Evolutionary conservation across 176 grass and related monocot species (phyloP).

Genomic region (Melocanna baccifera): DNA sequence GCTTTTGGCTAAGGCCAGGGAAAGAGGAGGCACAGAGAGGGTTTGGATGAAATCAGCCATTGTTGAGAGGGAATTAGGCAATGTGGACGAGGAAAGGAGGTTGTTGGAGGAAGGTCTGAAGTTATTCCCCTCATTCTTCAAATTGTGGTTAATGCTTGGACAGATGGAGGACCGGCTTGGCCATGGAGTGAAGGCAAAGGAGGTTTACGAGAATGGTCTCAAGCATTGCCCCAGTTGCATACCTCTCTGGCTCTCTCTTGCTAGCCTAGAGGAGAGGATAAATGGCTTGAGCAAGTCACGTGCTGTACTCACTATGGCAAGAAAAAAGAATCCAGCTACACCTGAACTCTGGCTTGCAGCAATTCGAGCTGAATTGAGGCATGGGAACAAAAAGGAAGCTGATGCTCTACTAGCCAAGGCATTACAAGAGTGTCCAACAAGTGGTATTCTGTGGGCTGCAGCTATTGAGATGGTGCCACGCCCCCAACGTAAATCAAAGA

Average conservation of each 20-base stretch:
- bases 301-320: slow-evolving; percentile 79
- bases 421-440: slow-evolving; percentile 82
- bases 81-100: slow-evolving; percentile 66
- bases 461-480: slow-evolving; percentile 83
- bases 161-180: slow-evolving; percentile 85
- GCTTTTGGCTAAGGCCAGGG: slow-evolving; percentile 81
- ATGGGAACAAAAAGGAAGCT: slow-evolving; percentile 83
- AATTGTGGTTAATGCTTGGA: slow-evolving; percentile 94
- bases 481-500: slow-evolving; percentile 73
- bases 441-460: slow-evolving; percentile 86
- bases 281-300: slow-evolving; percentile 85
- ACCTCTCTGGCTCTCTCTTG: slow-evolving; percentile 81
- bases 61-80: slow-evolving; percentile 83
- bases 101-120: slow-evolving; percentile 86
- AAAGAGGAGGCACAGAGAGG: slow-evolving; percentile 93
- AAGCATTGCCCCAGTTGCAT: slow-evolving; percentile 69
- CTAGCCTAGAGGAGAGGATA: slow-evolving; percentile 76
- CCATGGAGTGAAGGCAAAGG: slow-evolving; percentile 54
- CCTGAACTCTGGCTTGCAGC: slow-evolving; percentile 95
- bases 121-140: slow-evolving; percentile 80
- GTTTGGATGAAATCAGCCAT: slow-evolving; percentile 97
- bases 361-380: slow-evolving; percentile 67
- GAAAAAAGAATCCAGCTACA: slow-evolving; percentile 81
- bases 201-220: slow-evolving; percentile 76
- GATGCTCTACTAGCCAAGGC: slow-evolving; percentile 82